These are phyloP conservation scores for Misopates orontium DNA, from an alignment of 257 asterid species.

Conservation along the genomic window DNA sequence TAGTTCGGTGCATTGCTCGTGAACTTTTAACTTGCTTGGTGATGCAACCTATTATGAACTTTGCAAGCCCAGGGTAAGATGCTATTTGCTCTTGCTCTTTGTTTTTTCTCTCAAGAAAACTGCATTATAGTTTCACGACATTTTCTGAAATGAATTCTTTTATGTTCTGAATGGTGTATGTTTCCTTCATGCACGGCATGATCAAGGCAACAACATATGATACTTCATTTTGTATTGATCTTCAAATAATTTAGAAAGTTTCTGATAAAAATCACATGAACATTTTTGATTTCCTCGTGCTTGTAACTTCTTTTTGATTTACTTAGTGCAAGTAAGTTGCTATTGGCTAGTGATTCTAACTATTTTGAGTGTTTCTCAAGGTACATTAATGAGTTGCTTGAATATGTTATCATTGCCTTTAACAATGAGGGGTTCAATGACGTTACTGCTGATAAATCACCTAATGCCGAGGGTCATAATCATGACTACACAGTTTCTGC, in stretches of 20 bases:
- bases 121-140: not conserved
- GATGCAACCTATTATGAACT: conserved; percentile 86
- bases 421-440: conserved; percentile 55
- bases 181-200: conserved; percentile 10
- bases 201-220: conserved; percentile 12
- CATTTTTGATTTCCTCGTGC: not conserved
- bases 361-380: conserved; percentile 35
- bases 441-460: conserved; percentile 38
- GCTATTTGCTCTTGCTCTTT: conserved; percentile 25
- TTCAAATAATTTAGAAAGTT: not conserved
- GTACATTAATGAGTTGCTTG: conserved; percentile 92
- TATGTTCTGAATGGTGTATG: conserved; percentile 18
- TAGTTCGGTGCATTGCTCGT: conserved; percentile 91
- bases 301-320: conserved; percentile 5
- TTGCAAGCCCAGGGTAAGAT: conserved; percentile 91
- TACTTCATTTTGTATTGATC: conserved; percentile 9
- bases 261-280: not conserved
- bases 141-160: conserved; percentile 3
- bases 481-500: conserved; percentile 35
- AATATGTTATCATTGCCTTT: conserved; percentile 65
- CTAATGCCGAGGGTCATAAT: conserved; percentile 41
- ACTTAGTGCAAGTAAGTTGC: not conserved
- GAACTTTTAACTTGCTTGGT: conserved; percentile 93
- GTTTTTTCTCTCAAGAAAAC: conserved; percentile 10
- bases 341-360: conserved; percentile 22